phyloP scores from a whole-genome alignment of 768 basidiomycete species.

The Nidularia pulvinata region DNA sequence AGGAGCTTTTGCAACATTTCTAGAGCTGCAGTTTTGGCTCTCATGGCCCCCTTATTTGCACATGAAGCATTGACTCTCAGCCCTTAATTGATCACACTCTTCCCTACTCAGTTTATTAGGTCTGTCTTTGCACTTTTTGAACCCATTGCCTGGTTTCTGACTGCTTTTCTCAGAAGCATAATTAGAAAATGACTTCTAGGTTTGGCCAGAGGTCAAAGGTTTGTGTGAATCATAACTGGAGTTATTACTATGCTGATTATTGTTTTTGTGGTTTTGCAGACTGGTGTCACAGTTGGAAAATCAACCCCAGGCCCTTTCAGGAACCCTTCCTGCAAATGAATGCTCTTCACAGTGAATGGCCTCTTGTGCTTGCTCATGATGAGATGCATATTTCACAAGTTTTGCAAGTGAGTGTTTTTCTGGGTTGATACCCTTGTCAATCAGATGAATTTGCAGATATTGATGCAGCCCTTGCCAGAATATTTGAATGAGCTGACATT shows the following conservation, averaged over 20 bases:
- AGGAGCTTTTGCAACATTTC: constrained; percentile 7
- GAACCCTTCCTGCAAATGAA: neutral
- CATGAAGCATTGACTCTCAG: constrained; percentile 14
- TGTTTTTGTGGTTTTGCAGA: neutral
- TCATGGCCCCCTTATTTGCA: constrained; percentile 16
- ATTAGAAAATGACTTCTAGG: too few species aligned
- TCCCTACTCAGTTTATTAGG: constrained; percentile 4
- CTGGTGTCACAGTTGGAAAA: neutral
- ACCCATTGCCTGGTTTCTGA: too few species aligned
- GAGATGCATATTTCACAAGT: neutral
- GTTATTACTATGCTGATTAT: neutral
- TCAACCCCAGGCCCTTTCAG: neutral
- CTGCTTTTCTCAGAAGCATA: too few species aligned
- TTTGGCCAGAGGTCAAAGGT: too few species aligned
- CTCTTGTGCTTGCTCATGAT: neutral
- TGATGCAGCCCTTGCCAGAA: neutral
- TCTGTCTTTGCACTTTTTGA: neutral
- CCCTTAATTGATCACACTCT: constrained; percentile 6
- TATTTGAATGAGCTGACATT: neutral
- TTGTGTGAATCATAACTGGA: neutral
- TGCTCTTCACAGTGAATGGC: neutral
- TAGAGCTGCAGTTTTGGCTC: constrained; percentile 13
- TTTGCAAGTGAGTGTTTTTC: neutral
- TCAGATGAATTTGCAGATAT: neutral
- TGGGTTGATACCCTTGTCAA: neutral